These are phyloP conservation scores for Botrytis fragariae DNA, from an alignment of 2,329 filamentous ascomycete genomes.

Conservation along the genomic window DNA sequence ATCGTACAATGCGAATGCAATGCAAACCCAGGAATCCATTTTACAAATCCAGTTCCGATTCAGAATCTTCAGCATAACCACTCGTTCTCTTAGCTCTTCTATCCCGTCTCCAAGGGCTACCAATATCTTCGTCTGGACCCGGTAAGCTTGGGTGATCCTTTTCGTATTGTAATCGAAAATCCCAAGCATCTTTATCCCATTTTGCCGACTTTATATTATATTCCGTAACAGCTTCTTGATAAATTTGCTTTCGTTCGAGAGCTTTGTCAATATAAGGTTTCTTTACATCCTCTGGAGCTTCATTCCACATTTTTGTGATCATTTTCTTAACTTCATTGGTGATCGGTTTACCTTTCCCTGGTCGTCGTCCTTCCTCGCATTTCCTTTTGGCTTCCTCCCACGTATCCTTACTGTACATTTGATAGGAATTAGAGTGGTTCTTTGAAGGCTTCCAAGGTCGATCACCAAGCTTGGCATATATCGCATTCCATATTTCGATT, in stretches of 20 bases:
- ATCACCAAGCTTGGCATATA: constrained; percentile 63
- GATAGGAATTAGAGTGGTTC: constrained; percentile 77
- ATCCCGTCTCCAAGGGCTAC: constrained; percentile 36
- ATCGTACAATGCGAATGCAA: constrained; percentile 23
- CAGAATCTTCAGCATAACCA: constrained; percentile 39
- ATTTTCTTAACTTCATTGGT: constrained; percentile 83
- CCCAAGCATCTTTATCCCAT: constrained; percentile 69
- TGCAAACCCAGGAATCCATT: constrained; percentile 15
- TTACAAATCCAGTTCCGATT: constrained; percentile 32
- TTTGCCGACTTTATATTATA: constrained; percentile 61
- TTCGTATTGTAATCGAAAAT: constrained; percentile 53
- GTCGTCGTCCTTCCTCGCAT: constrained; percentile 64
- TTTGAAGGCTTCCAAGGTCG: constrained; percentile 71
- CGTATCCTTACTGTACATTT: constrained; percentile 80
- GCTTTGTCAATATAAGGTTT: constrained; percentile 76
- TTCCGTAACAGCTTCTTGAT: constrained; percentile 54
- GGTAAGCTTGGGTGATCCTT: constrained; percentile 49
- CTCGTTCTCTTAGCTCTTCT: constrained; percentile 37
- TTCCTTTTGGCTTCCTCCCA: constrained; percentile 60
- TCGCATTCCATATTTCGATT: constrained; percentile 50
- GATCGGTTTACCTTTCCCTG: constrained; percentile 61
- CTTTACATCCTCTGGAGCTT: constrained; percentile 66
- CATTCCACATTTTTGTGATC: constrained; percentile 88
- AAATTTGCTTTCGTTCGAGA: constrained; percentile 64
- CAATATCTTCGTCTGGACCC: constrained; percentile 37